Percentiles rank a stretch among this genome's conserved stretches.
phyloP scores from a whole-genome alignment of 805 yeast species.

The Cyberlindnera euphorbiae region DNA sequence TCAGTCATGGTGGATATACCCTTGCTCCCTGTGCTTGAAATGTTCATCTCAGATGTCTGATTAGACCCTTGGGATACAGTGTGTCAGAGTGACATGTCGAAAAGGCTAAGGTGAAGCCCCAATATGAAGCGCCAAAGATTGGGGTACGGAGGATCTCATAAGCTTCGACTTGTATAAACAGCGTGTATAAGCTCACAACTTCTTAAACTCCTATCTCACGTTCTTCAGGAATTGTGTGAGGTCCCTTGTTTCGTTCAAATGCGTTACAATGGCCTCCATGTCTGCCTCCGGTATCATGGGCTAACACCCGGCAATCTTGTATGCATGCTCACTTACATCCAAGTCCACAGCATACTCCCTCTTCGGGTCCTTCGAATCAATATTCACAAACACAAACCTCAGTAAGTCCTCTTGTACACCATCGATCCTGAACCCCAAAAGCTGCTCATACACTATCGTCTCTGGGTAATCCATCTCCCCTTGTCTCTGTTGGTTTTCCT shows the following conservation, averaged over 20 bases:
- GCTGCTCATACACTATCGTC: slow-evolving; percentile 43
- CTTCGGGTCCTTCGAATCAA: slow-evolving; percentile 40
- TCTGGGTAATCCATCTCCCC: slow-evolving; percentile 47
- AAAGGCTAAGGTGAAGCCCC: too few relatives aligned
- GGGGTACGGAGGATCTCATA: too few relatives aligned
- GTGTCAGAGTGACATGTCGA: too few relatives aligned
- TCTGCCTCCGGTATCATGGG: slow-evolving; percentile 34
- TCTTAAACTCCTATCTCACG: slow-evolving; percentile 19
- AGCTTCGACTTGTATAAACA: too few relatives aligned
- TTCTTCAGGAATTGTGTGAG: slow-evolving; percentile 21
- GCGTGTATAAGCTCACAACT: too few relatives aligned
- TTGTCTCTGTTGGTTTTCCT: slow-evolving; percentile 37
- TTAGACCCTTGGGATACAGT: too few relatives aligned
- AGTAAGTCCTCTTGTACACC: slow-evolving; percentile 44
- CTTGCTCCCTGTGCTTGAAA: too few relatives aligned
- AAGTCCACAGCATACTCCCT: slow-evolving; percentile 40
- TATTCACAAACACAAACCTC: slow-evolving; percentile 43
- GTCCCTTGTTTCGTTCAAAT: slow-evolving; percentile 19
- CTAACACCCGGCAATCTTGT: slow-evolving; percentile 31
- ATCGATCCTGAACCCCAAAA: slow-evolving; percentile 52
- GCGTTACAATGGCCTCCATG: slow-evolving; percentile 12
- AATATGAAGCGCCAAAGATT: too few relatives aligned
- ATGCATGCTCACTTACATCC: slow-evolving; percentile 39
- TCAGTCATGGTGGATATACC: too few relatives aligned
- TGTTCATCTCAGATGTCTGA: too few relatives aligned